Evolutionary conservation across 768 basidiomycete genomes (phyloP), one percentile per base, ranked within the genome.

Genomic region (Boletus rubropictus): DNA sequence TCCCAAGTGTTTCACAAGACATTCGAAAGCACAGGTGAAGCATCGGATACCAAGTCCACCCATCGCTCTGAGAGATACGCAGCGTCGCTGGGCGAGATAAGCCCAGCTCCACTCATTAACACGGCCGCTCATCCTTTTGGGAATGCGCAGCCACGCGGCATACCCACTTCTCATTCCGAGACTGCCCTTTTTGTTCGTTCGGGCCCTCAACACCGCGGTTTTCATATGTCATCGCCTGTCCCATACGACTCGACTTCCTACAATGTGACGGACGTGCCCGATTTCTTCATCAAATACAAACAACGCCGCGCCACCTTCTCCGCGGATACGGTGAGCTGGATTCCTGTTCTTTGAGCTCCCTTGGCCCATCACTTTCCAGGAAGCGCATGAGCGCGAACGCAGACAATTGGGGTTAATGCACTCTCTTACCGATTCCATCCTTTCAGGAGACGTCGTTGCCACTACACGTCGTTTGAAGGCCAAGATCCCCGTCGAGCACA

Each of bases 251-350:
- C 63, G 1, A 51, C 60, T 2, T 67, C 63, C 11, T 65, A 65
- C 45, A 65, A 55, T 11, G 56, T 39, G 9, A 42, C 52, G 0
- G 51, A 57, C 15, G 58, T 65, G 3, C 63, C 63, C 2, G 56
- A 61, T 6, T 65, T 65, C 39, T 56, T 65, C 36, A 7, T 61
- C 42, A 58, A 51, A 18, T 60, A 65, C 34, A 65, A 65, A n/a
- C 25, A 59, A 39, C 46, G 49, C 15, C 57, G 58, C 3, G 33
- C 51, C 24, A 33, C 49, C 29, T 29, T 42, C 0, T 29, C 39
- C 18, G 7, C 33, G 0, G 39, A 24, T n/a, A 29, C 17, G 18
- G 60, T 64, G 12, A 48, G 60, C 22, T 18, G 18, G 5, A 0
- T 24, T 8, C 12, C 3, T 18, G 1, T 22, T 11, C 14, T 22